Evolutionary conservation across 352 stramenopile species (phyloP), one percentile per base, ranked within the genome.

Genomic region (Globisporangium alternatum): DNA sequence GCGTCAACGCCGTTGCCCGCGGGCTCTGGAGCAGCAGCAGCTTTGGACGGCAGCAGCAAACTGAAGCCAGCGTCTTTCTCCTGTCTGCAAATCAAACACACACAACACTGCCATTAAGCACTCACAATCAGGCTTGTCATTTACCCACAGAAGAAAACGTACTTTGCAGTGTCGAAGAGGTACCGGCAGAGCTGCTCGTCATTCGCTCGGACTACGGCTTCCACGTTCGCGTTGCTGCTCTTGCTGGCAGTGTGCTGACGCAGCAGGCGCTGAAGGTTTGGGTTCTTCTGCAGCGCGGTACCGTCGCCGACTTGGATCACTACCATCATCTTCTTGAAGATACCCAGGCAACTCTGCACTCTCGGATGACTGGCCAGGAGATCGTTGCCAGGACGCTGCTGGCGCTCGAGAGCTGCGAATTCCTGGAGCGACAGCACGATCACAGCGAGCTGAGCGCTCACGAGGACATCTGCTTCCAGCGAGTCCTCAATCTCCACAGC

Each of bases 241-340:
- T 44, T 58, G 52, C 44, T 51, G 8, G 1, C 10, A 25, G 44
- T 51, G n/a, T 13, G 15, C 19, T 78, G 66, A 9, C 51, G 65
- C 12, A 87, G 60, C n/a, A 58, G 37, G 19, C 59, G 64, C 9
- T 51, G 44, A 9, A 78, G 30, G 31, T 68, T 60, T 19, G 65
- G 37, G 22, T 45, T 48, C 28, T 71, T 62, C 9, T 7, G 39
- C 3, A 69, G 13, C 3, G 45, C 31, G 7, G n/a, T 49, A 1
- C 1, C 21, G 21, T 68, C 67, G 17, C 69, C 43, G 13, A 39
- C 31, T 15, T 75, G 53, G 22, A 89, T 58, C 15, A 71, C 70
- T 3, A 91, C 30, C 12, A 89, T 21, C 22, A 91, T 60, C 35
- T 70, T 76, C 68, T 90, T 89, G 67, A 85, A 86, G 41, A 91